These are phyloP conservation scores for Dendrothele bispora DNA, from an alignment of 768 basidiomycete species.

Conservation along the genomic window DNA sequence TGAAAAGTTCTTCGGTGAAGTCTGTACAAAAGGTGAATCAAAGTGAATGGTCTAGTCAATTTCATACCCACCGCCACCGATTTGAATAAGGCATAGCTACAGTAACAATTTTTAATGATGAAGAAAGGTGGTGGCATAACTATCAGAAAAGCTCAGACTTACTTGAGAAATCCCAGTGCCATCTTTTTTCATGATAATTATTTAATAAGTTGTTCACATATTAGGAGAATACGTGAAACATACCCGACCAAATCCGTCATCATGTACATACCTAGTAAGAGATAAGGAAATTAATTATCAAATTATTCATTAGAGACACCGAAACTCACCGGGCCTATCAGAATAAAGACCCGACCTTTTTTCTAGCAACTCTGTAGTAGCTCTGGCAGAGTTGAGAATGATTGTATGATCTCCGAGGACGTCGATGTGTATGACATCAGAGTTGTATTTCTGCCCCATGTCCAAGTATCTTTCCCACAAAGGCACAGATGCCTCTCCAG, in stretches of 20 bases:
- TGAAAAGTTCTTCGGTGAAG: slow-evolving; percentile 21
- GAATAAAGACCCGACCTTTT: slow-evolving; percentile 36
- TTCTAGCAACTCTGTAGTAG: slow-evolving; percentile 35
- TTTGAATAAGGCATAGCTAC: slow-evolving; percentile 15
- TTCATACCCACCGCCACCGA: slow-evolving; percentile 10
- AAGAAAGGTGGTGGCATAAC: too few relatives aligned
- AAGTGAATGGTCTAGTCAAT: not conserved
- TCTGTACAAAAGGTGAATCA: not conserved
- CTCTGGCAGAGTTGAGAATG: slow-evolving; percentile 32
- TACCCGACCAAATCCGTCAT: slow-evolving; percentile 11
- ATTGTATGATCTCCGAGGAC: slow-evolving; percentile 31
- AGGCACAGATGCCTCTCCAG: too few relatives aligned
- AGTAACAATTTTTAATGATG: too few relatives aligned
- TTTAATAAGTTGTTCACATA: not conserved
- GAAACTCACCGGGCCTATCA: slow-evolving; percentile 25
- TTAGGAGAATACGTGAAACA: not conserved
- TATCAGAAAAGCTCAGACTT: too few relatives aligned
- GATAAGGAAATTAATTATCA: not conserved
- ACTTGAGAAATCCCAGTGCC: slow-evolving; percentile 14
- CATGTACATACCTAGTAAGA: slow-evolving; percentile 10
- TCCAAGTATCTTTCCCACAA: slow-evolving; percentile 35
- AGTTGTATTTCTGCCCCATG: slow-evolving; percentile 34
- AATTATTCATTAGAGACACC: not conserved
- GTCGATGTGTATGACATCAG: slow-evolving; percentile 22
- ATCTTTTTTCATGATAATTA: too few relatives aligned